Base-by-base conservation (phyloP, 345 rosid species). In the Citrus sp. region DNA sequence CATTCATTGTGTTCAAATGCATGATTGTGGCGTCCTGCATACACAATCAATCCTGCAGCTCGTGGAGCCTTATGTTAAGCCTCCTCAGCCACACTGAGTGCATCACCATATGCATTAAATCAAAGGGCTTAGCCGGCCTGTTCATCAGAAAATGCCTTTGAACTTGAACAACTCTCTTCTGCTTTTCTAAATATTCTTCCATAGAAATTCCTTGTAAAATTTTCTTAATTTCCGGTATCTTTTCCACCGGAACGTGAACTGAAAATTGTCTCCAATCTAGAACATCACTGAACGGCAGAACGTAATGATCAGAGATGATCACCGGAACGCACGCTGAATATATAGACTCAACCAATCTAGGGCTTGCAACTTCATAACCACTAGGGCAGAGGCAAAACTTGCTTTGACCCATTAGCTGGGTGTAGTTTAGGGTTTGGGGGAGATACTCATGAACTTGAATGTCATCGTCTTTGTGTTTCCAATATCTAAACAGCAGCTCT, bases 1-100 rank as follows among this genome's bases (percentile, higher is more conserved):
- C 18, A 12, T 13, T 46, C 51, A 46, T 46, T 13, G 14, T 13
- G 51, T 13, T 46, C 51, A 46, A 46, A 46, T 46, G 51, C 51
- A 46, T 13, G 51, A 16, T 13, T 10, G 51, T 46, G 18, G 51
- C 14, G 51, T 1, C 51, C 51, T 46, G 5, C 51, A 46, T 46
- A 12, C 51, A 46, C 19, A 54, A 54, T 54, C 19, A 54, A 18
- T 54, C 7, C 51, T 4, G n/a, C 60, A 46, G 19, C 56, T 2
- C 3, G 6, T 67, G 78, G 19, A 82, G 42, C 78, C 76, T 80
- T 30, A 76, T 55, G 25, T 88, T 88, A 49, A 88, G 83, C 80
- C 91, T 77, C 77, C 91, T 74, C 13, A 88, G 79, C 89, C 89
- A 88, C 38, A 88, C 79, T 2, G 89, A 88, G 67, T 88, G 91